Conservation (phyloP, 108 stramenopile genomes). For the Mediolabrus comicus region DNA sequence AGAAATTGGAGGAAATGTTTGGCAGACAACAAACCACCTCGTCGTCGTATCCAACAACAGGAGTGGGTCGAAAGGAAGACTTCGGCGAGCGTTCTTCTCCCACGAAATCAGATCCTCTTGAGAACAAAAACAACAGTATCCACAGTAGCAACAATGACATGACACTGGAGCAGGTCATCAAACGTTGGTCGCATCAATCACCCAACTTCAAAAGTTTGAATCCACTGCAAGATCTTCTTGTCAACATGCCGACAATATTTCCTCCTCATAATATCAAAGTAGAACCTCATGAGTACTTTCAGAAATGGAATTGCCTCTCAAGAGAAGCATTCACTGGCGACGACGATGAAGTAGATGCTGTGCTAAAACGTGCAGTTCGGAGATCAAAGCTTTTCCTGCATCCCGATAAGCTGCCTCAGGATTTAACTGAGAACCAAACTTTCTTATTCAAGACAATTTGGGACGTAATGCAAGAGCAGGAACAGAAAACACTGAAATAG, state of each 20-base stretch:
- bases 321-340: conserved; percentile 28
- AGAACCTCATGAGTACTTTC: conserved; percentile 47
- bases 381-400: conserved; percentile 47
- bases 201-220: conserved; percentile 7
- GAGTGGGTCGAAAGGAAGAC: not conserved
- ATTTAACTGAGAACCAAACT: conserved; percentile 31
- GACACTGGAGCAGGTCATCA: conserved; percentile 11
- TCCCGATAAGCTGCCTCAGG: conserved; percentile 51
- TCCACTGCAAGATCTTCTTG: conserved; percentile 32
- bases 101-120: conserved; percentile 35
- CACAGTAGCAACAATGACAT: not conserved
- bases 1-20: not conserved
- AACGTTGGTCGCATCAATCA: conserved; percentile 30
- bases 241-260: conserved; percentile 22
- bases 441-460: conserved; percentile 42
- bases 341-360: conserved; percentile 35
- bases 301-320: conserved; percentile 42
- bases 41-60: conserved; percentile 1
- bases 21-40: not conserved
- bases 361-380: conserved; percentile 33
- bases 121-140: conserved; percentile 14
- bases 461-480: conserved; percentile 32
- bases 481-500: not conserved
- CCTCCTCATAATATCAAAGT: conserved; percentile 21
- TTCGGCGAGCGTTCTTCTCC: no score